These are phyloP conservation scores for Zygosaccharomyces pseudobailii DNA, from an alignment of 1,139 yeast species.

Conservation along the genomic window DNA sequence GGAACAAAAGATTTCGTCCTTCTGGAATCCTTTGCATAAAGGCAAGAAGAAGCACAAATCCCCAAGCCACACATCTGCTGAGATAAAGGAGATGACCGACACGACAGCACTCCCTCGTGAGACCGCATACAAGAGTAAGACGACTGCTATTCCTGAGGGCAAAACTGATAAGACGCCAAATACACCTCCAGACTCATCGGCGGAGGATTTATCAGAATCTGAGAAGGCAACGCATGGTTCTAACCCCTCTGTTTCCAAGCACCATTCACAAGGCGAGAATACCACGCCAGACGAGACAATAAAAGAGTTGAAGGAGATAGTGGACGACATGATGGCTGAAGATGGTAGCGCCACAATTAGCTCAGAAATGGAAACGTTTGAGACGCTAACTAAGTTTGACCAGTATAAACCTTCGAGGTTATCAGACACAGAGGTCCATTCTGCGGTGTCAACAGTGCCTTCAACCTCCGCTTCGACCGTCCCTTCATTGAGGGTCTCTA, in stretches of 20 bases:
- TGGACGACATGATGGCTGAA: conserved; percentile 34
- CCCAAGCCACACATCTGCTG: conserved; percentile 4
- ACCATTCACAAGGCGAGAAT: not conserved
- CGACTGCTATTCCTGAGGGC: not conserved
- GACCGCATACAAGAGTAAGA: not conserved
- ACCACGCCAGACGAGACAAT: conserved; percentile 19
- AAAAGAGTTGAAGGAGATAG: conserved; percentile 32
- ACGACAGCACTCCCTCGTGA: not conserved
- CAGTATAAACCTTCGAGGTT: conserved; percentile 22
- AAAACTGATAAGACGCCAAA: not conserved
- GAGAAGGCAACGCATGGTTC: not conserved
- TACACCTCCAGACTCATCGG: conserved; percentile 1
- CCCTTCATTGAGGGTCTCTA: conserved; percentile 18
- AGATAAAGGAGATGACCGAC: not conserved
- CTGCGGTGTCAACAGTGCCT: conserved; percentile 14
- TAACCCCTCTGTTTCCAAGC: not conserved
- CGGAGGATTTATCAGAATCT: not conserved
- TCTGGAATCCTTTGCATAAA: conserved; percentile 28
- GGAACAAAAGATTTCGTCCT: conserved; percentile 25
- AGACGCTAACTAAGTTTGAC: conserved; percentile 28
- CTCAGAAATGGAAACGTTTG: conserved; percentile 20
- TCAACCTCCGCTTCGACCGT: conserved; percentile 8
- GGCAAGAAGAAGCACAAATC: conserved; percentile 25
- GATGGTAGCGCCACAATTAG: conserved; percentile 15
- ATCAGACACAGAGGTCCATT: not conserved